Conservation (phyloP, 495 filamentous ascomycete genomes). For the Tuber microsphaerosporum region DNA sequence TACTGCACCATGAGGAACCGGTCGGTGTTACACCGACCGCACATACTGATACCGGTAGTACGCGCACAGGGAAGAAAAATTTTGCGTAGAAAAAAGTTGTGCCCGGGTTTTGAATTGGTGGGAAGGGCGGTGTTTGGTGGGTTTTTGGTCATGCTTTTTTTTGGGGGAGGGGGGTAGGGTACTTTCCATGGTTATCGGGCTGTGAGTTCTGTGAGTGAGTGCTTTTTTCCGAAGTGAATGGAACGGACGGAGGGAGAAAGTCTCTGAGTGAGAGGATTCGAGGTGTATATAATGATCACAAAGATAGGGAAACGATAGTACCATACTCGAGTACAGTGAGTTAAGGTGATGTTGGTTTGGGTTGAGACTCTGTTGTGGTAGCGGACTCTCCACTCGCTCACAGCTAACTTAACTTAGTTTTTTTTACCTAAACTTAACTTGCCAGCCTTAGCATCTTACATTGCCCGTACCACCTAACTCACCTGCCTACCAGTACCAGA, state of each 20-base stretch:
- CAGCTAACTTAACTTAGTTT: not conserved
- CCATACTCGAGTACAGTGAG: not conserved
- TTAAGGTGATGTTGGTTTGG: not conserved
- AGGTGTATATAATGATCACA: not conserved
- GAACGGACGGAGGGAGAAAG: not conserved
- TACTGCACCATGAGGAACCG: not conserved
- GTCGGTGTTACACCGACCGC: not conserved
- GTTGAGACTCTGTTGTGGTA: not conserved
- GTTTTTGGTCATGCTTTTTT: slow-evolving; percentile 4
- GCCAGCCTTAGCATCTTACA: not conserved
- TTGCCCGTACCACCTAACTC: not conserved
- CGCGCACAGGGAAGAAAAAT: not conserved
- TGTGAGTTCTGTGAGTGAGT: not conserved
- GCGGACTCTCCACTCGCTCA: not conserved
- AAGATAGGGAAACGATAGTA: not conserved
- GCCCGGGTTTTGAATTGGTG: slow-evolving; percentile 3
- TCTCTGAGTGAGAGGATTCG: not conserved
- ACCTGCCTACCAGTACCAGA: no score
- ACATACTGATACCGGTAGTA: not conserved
- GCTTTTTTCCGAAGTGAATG: not conserved
- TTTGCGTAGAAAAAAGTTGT: not conserved
- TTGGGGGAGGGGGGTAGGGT: not conserved
- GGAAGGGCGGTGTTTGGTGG: not conserved
- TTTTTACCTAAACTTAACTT: not conserved
- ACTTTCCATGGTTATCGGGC: not conserved